Evolutionary conservation across 2,329 filamentous ascomycete genomes (phyloP).

Genomic region (Colletotrichum sp.): DNA sequence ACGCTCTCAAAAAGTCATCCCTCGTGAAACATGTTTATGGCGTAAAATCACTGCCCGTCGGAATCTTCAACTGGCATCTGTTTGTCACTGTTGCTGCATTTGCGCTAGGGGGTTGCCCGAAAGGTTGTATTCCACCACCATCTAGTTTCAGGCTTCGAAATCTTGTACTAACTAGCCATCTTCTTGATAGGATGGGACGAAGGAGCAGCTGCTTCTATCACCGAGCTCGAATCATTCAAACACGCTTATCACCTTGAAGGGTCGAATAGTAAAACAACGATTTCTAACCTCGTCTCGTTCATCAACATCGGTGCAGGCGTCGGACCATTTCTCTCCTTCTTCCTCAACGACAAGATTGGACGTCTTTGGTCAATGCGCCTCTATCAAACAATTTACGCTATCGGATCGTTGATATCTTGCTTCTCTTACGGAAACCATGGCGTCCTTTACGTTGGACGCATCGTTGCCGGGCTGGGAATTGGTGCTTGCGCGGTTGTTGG

Average conservation of each 20-base stretch:
- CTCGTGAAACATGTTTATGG: constrained; percentile 16
- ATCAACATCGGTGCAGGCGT: constrained; percentile 28
- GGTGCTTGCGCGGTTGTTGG: constrained; percentile 37
- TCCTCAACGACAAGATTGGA: constrained; percentile 44
- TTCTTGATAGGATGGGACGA: constrained; percentile 34
- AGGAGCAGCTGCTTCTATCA: constrained; percentile 36
- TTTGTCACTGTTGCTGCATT: constrained; percentile 20
- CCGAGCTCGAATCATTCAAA: constrained; percentile 34
- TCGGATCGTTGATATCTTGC: constrained; percentile 36
- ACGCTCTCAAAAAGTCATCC: not conserved
- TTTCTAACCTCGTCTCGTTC: constrained; percentile 30
- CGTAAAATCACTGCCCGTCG: constrained; percentile 14
- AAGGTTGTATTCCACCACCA: not conserved
- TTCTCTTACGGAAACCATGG: constrained; percentile 28
- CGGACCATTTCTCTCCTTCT: constrained; percentile 33
- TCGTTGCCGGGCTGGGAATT: constrained; percentile 40
- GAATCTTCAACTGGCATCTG: constrained; percentile 18
- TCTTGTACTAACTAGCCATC: not conserved
- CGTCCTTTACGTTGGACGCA: constrained; percentile 35
- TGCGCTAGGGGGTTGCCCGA: constrained; percentile 20
- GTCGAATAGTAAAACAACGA: constrained; percentile 2
- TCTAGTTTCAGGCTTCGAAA: not conserved
- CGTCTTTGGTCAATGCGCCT: constrained; percentile 16
- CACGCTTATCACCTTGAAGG: constrained; percentile 31
- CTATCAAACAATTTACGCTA: constrained; percentile 25